A percentile compares a stretch with the other conserved stretches of the same genome.
Conservation (phyloP, 169 alveolate genomes). For the Eimeria falciformis region DNA sequence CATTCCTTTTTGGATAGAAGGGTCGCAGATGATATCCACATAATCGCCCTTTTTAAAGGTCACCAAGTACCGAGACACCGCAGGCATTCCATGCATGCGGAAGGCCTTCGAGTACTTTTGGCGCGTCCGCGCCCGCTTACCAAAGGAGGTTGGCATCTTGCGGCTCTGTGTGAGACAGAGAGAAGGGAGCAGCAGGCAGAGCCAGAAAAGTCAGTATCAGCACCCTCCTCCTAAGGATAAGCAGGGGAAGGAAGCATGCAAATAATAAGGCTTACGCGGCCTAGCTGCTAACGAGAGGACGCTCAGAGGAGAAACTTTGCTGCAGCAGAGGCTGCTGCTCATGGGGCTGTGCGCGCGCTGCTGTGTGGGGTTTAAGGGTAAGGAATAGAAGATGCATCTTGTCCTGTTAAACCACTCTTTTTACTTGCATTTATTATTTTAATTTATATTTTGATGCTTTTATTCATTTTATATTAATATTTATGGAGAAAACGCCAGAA, state of each 20-base stretch:
- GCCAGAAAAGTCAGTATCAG: neutral
- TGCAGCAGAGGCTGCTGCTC: too few relatives aligned
- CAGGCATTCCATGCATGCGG: slow-evolving; percentile 96
- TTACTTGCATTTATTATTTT: neutral
- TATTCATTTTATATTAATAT: slow-evolving; percentile 1
- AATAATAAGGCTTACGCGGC: neutral
- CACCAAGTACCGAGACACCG: slow-evolving; percentile 94
- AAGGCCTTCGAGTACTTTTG: slow-evolving; percentile 97
- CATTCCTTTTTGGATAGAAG: slow-evolving; percentile 98
- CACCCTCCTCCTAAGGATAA: too few relatives aligned
- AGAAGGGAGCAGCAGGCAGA: neutral
- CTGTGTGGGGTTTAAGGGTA: too few relatives aligned
- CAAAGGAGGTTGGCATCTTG: slow-evolving; percentile 90
- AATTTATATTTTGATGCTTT: neutral
- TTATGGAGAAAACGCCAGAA: neutral
- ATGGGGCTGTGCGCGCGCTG: too few relatives aligned
- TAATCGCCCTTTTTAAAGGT: slow-evolving; percentile 95
- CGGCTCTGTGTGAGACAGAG: too few relatives aligned
- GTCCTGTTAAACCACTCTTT: too few relatives aligned
- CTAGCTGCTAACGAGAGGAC: too few relatives aligned
- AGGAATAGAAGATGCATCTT: too few relatives aligned
- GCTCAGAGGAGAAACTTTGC: too few relatives aligned
- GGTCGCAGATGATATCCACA: slow-evolving; percentile 98
- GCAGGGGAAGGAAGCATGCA: neutral
- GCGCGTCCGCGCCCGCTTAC: slow-evolving; percentile 99